A percentile compares a stretch with the other conserved stretches of the same genome.
Conservation (phyloP, 2,329 filamentous ascomycete genomes). For the Alternaria triticimaculans region DNA sequence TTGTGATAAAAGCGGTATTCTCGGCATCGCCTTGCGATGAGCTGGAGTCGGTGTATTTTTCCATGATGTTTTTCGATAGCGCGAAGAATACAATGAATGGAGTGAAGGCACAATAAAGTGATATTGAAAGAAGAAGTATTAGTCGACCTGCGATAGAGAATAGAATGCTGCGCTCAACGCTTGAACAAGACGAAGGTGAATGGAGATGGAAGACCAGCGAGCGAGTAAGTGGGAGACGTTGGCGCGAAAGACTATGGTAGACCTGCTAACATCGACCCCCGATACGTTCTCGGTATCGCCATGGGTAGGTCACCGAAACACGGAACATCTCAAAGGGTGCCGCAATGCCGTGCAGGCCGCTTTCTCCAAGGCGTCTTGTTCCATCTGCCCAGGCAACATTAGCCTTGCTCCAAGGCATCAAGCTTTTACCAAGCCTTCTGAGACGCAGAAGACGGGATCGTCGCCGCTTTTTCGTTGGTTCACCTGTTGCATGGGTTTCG, state of each 20-base stretch:
- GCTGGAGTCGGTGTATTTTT: constrained; percentile 31
- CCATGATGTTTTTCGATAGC: constrained; percentile 23
- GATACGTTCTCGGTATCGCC: background rate
- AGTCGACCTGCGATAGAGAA: constrained; percentile 31
- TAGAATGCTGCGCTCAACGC: constrained; percentile 20
- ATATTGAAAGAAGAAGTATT: background rate
- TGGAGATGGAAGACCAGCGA: constrained; percentile 2
- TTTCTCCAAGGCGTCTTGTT: constrained; percentile 8
- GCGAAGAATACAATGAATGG: background rate
- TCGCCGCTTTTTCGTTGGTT: constrained; percentile 32
- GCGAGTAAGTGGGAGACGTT: background rate
- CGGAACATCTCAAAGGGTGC: constrained; percentile 10
- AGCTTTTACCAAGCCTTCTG: constrained; percentile 39
- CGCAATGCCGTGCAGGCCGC: background rate
- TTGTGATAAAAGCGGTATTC: constrained; percentile 38
- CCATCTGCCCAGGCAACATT: constrained; percentile 29
- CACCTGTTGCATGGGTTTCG: constrained; percentile 30
- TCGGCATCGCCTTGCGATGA: constrained; percentile 34
- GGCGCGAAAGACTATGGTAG: background rate
- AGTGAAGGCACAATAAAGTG: background rate
- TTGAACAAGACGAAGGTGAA: constrained; percentile 1
- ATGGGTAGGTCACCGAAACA: constrained; percentile 11
- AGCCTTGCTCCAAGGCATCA: constrained; percentile 26
- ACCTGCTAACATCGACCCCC: background rate
- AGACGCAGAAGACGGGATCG: constrained; percentile 18